These are phyloP conservation scores for Fomitopsis pulvina DNA, from an alignment of 768 basidiomycete genomes.

Conservation along the genomic window DNA sequence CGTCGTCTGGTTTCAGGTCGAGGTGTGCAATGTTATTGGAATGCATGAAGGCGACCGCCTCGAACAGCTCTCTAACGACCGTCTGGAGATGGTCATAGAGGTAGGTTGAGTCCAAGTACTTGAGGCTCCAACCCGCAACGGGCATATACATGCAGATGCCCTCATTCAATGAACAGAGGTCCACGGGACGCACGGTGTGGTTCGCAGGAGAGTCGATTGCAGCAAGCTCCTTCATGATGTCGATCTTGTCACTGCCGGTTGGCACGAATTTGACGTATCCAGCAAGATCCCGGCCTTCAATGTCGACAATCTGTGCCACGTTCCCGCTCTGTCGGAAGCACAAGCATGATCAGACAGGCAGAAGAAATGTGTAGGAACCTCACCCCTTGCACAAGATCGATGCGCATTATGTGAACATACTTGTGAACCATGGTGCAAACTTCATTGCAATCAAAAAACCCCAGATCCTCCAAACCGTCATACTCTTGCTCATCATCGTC, in stretches of 20 bases:
- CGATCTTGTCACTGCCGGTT: background rate
- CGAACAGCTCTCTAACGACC: background rate
- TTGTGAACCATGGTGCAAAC: background rate
- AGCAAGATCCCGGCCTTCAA: background rate
- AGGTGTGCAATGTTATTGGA: background rate
- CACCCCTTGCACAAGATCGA: background rate
- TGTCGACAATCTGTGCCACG: background rate
- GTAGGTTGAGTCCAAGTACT: background rate
- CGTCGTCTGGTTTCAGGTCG: conserved; percentile 1
- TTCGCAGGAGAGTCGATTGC: background rate
- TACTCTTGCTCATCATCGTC: background rate
- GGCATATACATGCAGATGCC: background rate
- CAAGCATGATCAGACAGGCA: background rate
- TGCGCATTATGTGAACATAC: background rate
- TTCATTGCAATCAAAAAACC: background rate
- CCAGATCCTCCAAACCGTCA: background rate
- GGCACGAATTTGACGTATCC: background rate
- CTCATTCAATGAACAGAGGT: background rate
- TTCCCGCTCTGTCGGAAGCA: background rate
- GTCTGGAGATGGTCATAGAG: background rate
- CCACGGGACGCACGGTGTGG: background rate
- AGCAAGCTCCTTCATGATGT: background rate
- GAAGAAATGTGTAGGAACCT: background rate
- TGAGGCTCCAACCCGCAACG: background rate
- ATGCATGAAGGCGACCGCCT: background rate